Evolutionary conservation across 2,329 filamentous ascomycete genomes (phyloP), one percentile per base, ranked within the genome.

Genomic region (Scleromitrula shiraiana): DNA sequence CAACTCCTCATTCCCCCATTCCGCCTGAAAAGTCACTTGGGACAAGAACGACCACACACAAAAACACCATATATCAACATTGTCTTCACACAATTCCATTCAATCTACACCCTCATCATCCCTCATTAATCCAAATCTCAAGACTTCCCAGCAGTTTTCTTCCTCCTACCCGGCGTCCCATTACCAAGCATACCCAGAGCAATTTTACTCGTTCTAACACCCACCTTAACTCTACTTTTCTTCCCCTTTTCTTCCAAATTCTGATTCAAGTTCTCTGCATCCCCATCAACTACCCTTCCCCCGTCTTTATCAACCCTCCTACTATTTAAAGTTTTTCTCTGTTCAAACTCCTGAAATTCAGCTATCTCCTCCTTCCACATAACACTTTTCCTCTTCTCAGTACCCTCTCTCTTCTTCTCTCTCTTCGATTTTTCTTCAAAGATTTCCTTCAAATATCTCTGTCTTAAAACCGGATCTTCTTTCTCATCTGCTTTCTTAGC

Each of bases 391-490:
- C 54, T 49, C 23, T 60, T 59, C 29, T 46, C 37, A 6, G 9
- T 15, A 5, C 12, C 40, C 14, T 57, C 42, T 19, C 57, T 60
- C 9, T 45, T 53, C 49, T 64, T 64, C 20, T 52, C 41, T 23
- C 38, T 30, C 7, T 36, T 27, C 2, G 26, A 4, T 45, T 60
- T 56, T 20, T 64, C 61, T 24, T 66, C 62, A 43, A 63, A 63
- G 10, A 57, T 53, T 41, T 66, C 62, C 45, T 64, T 62, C 17
- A 63, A 50, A n/a, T 63, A 51, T 22, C 61, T 54, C 41, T 66
- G 61, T 52, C 67, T 62, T 49, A 64, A 54, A 41, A 61, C 62
- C 48, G 67, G 66, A 37, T 71, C 66, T 3, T 67, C 62, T 42
- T 67, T 65, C 46, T 68, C 65, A 6, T 65, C 59, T 17, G 62